Base-by-base conservation (phyloP, 192 early-diverging fungal genomes). In the Diversispora eburnea region DNA sequence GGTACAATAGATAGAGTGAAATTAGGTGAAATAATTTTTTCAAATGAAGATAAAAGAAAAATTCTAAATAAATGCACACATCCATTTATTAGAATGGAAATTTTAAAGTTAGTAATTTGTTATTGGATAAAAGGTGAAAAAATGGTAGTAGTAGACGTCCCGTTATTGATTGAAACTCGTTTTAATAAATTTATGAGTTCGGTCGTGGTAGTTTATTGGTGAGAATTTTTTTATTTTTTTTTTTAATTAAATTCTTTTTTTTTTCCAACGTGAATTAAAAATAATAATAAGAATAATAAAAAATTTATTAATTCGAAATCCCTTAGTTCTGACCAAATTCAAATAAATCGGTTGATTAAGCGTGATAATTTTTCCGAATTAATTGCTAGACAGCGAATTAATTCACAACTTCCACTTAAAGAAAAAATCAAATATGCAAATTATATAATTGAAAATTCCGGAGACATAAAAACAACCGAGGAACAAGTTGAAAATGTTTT, bases 101-200 rank as follows among this genome's bases (percentile, higher is more conserved):
- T 97, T 74, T 75, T 94, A 12, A 83, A 84, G 63, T 75, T 85
- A 61, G 74, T 94, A 51, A 77, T 95, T 41, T 71, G 80, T 42
- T 77, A 84, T 46, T 99, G 94, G 81, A 64, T 95, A 5, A 80
- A 76, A 3, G 93, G 93, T 3, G 77, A 88, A 3, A 74, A 81
- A 5, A 58, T 94, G 13, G 91, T 92, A 10, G 84, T 99, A 2
- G 82, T 98, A 54, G 97, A 99, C 78, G 93, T 92, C 1, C 97
- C 97, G n/a, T 79, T 99, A 57, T 83, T 99, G 67, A 89, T 94
- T 62, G 97, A 99, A 75, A 86, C 90, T 15, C 88, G 91, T 13
- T 76, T 97, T 68, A 83, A 93, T 75, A 82, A 82, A 56, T 88
- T 89, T 71, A 88, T 96, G 39, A 87, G 86, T 49, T 75, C 81